phyloP scores from a whole-genome alignment of 2,329 filamentous ascomycete species.

The Penicillium freii region DNA sequence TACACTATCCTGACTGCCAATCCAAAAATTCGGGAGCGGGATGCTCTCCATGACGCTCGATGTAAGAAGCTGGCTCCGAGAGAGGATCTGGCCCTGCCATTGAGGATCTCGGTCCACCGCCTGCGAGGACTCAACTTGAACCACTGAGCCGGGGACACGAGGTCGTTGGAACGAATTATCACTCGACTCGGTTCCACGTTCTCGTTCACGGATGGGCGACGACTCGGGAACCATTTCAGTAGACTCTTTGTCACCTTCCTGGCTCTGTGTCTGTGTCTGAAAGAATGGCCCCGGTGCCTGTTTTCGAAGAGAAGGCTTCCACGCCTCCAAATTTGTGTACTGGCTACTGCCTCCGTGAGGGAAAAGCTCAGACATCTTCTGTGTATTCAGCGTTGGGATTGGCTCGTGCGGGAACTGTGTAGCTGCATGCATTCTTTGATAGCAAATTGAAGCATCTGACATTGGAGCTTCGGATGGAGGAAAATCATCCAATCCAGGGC shows the following conservation, averaged over 20 bases:
- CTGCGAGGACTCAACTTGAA: conserved; percentile 46
- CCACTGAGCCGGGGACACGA: conserved; percentile 27
- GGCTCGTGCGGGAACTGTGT: conserved; percentile 41
- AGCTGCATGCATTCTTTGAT: conserved; percentile 35
- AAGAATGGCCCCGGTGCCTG: conserved; percentile 12
- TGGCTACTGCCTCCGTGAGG: conserved; percentile 30
- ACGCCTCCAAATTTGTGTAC: conserved; percentile 8
- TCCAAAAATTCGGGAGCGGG: conserved; percentile 40
- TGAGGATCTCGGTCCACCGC: conserved; percentile 28
- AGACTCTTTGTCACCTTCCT: conserved; percentile 22
- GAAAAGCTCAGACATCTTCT: conserved; percentile 41
- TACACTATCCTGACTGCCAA: conserved; percentile 40
- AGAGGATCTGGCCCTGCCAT: conserved; percentile 26
- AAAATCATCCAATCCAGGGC: conserved; percentile 25
- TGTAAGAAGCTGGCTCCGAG: conserved; percentile 39
- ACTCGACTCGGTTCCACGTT: conserved; percentile 8
- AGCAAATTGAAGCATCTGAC: conserved; percentile 39
- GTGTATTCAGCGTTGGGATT: conserved; percentile 36
- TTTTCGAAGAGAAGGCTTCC: conserved; percentile 4
- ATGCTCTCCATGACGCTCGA: conserved; percentile 47
- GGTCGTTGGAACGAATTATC: conserved; percentile 18
- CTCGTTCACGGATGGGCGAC: conserved; percentile 32
- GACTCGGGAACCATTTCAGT: conserved; percentile 42
- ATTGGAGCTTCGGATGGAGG: conserved; percentile 29
- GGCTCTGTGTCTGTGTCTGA: conserved; percentile 25